Conservation (phyloP, 2,329 filamentous ascomycete genomes). For the Cladosporium sp. region DNA sequence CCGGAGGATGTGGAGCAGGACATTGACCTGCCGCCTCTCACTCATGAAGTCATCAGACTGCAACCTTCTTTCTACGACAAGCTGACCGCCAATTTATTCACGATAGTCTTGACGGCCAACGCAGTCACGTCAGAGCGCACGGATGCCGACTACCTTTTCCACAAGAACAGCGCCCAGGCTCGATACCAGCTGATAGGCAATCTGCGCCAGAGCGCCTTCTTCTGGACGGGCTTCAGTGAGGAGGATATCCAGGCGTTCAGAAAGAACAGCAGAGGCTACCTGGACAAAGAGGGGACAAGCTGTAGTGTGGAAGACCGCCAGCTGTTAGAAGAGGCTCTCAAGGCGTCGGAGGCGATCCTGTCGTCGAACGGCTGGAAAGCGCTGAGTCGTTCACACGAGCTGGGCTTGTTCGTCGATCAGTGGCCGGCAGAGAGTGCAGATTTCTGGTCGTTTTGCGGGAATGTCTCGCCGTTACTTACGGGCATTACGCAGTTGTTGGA, state of each 20-base stretch:
- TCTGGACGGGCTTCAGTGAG: slow-evolving; percentile 68
- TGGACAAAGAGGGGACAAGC: slow-evolving; percentile 54
- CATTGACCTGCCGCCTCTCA: slow-evolving; percentile 62
- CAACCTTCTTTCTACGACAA: slow-evolving; percentile 82
- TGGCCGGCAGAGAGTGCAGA: slow-evolving; percentile 58
- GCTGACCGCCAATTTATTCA: slow-evolving; percentile 75
- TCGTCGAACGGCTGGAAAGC: slow-evolving; percentile 57
- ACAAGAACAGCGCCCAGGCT: slow-evolving; percentile 62
- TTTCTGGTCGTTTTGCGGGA: slow-evolving; percentile 59
- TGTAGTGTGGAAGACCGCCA: slow-evolving; percentile 56
- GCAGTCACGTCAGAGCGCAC: slow-evolving; percentile 79
- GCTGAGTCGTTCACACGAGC: slow-evolving; percentile 66
- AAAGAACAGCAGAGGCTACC: slow-evolving; percentile 60
- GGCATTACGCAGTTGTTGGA: slow-evolving; percentile 52
- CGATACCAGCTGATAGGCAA: slow-evolving; percentile 68
- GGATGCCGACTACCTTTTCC: slow-evolving; percentile 84
- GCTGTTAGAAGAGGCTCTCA: slow-evolving; percentile 59
- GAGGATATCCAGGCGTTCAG: slow-evolving; percentile 59
- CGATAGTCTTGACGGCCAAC: slow-evolving; percentile 78
- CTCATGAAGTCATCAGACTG: slow-evolving; percentile 65
- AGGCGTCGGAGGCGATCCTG: slow-evolving; percentile 54
- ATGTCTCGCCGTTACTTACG: slow-evolving; percentile 46
- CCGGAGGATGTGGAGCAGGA: slow-evolving; percentile 61
- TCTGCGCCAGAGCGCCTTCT: slow-evolving; percentile 76
- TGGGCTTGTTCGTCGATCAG: slow-evolving; percentile 64